A percentile compares a stretch with the other conserved stretches of the same genome.
Conservation (phyloP, 164 flowering plant species). For the Platanus orientalis region DNA sequence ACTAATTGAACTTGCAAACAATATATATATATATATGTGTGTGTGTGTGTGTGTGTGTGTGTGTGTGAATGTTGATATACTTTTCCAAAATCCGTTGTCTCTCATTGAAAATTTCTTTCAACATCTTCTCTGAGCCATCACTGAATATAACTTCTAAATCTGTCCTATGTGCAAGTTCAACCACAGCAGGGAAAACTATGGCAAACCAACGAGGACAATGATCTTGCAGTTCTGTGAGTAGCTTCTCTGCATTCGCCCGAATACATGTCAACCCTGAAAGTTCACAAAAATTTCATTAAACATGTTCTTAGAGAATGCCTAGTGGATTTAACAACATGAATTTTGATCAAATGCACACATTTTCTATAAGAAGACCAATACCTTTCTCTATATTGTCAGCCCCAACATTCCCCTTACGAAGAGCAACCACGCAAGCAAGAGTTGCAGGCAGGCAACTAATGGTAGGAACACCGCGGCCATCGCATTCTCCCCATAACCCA, state of each 20-base stretch:
- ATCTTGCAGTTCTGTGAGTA: neutral
- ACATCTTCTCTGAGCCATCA: neutral
- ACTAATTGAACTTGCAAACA: neutral
- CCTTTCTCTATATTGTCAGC: constrained; percentile 20
- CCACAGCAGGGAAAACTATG: neutral
- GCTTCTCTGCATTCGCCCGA: neutral
- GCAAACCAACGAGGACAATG: constrained; percentile 6
- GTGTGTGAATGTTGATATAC: constrained; percentile 16
- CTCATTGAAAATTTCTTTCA: constrained; percentile 12
- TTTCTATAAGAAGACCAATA: too few relatives aligned
- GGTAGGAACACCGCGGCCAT: constrained; percentile 19
- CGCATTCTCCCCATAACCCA: constrained; percentile 39
- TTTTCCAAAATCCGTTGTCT: constrained; percentile 25
- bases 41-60: too few relatives aligned
- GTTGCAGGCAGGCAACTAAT: constrained; percentile 34
- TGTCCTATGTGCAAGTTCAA: neutral
- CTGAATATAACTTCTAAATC: constrained; percentile 8
- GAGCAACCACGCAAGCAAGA: constrained; percentile 42
- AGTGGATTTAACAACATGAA: too few relatives aligned
- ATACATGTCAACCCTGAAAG: constrained; percentile 6
- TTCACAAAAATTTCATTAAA: too few relatives aligned
- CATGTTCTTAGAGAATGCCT: too few relatives aligned
- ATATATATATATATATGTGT: too few relatives aligned
- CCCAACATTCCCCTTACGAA: constrained; percentile 34
- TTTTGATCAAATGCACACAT: too few relatives aligned